These are phyloP conservation scores for Globisporangium emineosum DNA, from an alignment of 352 stramenopile genomes.

Conservation along the genomic window DNA sequence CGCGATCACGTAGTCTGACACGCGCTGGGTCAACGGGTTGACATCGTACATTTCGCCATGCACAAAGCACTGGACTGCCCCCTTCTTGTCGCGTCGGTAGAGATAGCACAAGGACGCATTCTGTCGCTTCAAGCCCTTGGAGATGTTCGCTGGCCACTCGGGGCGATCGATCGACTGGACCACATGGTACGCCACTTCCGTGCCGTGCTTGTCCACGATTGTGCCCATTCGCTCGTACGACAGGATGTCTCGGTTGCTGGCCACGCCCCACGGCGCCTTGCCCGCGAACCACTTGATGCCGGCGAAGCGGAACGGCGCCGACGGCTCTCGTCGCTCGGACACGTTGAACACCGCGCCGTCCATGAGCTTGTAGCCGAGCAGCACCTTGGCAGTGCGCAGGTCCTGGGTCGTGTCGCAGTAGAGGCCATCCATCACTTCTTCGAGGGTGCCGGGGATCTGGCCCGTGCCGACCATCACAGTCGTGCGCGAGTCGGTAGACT, in stretches of 20 bases:
- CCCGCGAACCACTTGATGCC: conserved; percentile 42
- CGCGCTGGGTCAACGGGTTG: neutral
- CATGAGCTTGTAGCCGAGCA: conserved; percentile 29
- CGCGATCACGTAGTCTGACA: conserved; percentile 16
- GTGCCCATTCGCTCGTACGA: conserved; percentile 43
- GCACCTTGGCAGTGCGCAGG: conserved; percentile 24
- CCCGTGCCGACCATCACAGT: conserved; percentile 6
- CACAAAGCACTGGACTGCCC: neutral
- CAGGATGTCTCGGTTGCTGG: conserved; percentile 30
- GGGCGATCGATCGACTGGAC: conserved; percentile 38
- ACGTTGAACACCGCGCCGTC: conserved; percentile 29
- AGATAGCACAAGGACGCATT: conserved; percentile 33
- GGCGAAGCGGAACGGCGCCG: conserved; percentile 33
- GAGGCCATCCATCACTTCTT: conserved; percentile 36
- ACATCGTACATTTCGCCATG: conserved; percentile 21
- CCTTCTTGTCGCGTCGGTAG: conserved; percentile 21
- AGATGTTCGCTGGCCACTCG: conserved; percentile 35
- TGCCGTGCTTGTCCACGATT: conserved; percentile 25
- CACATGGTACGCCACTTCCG: conserved; percentile 37
- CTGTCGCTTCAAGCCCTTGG: conserved; percentile 28
- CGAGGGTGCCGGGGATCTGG: conserved; percentile 5
- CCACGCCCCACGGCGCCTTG: conserved; percentile 26
- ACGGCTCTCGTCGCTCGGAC: conserved; percentile 20
- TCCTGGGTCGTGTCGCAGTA: conserved; percentile 40
- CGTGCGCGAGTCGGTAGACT: neutral